phyloP scores from a whole-genome alignment of 2,329 filamentous ascomycete species.

The Aspergillus cejpii region DNA sequence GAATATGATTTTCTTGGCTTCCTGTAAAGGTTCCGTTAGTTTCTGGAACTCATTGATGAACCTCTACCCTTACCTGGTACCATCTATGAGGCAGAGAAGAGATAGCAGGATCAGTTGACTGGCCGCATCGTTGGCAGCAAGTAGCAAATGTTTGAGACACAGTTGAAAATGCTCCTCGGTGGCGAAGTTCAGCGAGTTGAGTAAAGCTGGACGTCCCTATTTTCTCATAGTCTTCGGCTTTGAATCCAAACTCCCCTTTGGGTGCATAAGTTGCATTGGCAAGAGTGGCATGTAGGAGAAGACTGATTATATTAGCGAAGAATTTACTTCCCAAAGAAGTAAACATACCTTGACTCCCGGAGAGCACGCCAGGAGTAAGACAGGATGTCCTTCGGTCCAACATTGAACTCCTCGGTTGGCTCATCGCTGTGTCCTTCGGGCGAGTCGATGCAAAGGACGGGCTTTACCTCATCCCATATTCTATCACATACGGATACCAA shows the following conservation, averaged over 20 bases:
- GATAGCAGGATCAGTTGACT: slow-evolving; percentile 44
- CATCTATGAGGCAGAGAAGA: slow-evolving; percentile 54
- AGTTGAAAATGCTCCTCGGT: slow-evolving; percentile 88
- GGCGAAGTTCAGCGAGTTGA: slow-evolving; percentile 74
- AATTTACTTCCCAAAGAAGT: slow-evolving; percentile 1
- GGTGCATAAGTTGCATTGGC: slow-evolving; percentile 48
- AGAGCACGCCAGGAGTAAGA: slow-evolving; percentile 93
- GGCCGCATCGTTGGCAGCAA: slow-evolving; percentile 64
- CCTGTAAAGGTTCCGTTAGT: slow-evolving; percentile 16
- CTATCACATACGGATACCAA: slow-evolving; percentile 56
- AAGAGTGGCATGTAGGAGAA: slow-evolving; percentile 61
- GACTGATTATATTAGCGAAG: slow-evolving; percentile 46
- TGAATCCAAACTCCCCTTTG: slow-evolving; percentile 41
- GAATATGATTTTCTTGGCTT: slow-evolving; percentile 62
- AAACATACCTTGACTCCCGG: slow-evolving; percentile 76
- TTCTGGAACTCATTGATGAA: slow-evolving; percentile 9
- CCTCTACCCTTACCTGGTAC: slow-evolving; percentile 57
- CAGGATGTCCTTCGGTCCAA: slow-evolving; percentile 74
- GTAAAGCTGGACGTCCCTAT: slow-evolving; percentile 71
- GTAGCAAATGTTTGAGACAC: slow-evolving; percentile 80
- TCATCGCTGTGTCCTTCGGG: slow-evolving; percentile 70
- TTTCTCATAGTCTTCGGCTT: slow-evolving; percentile 52
- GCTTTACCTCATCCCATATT: slow-evolving; percentile 71
- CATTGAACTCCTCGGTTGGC: slow-evolving; percentile 61
- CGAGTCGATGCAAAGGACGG: slow-evolving; percentile 84